These are phyloP conservation scores for Rhododendron griersonianum DNA, from an alignment of 148 eudicot species.

Conservation along the genomic window DNA sequence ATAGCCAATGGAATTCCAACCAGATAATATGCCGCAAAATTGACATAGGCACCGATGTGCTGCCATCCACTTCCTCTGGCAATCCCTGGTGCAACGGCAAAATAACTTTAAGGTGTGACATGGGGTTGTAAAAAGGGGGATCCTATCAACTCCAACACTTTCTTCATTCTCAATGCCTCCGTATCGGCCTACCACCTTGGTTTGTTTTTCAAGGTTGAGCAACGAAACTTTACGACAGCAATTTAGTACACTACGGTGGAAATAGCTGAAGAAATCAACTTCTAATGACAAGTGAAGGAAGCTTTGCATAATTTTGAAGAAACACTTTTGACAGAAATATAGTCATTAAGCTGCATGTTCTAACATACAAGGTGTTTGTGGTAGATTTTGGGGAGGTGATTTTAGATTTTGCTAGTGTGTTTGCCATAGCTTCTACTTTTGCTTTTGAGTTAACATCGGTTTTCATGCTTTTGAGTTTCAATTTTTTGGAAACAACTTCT, in stretches of 20 bases:
- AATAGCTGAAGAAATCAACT: background rate
- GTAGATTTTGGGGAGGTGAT: background rate
- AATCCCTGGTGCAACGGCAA: slow-evolving; percentile 22
- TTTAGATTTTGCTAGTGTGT: background rate
- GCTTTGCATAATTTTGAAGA: background rate
- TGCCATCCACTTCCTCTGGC: slow-evolving; percentile 50
- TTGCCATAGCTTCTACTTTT: background rate
- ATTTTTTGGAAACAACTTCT: too few relatives aligned
- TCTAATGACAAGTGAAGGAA: background rate
- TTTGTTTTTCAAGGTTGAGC: background rate
- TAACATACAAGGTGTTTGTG: too few relatives aligned
- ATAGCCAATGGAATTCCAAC: slow-evolving; percentile 32
- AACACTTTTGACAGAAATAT: background rate
- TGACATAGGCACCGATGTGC: slow-evolving; percentile 30
- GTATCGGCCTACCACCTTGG: background rate
- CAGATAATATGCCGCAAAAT: slow-evolving; percentile 38
- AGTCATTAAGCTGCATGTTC: too few relatives aligned
- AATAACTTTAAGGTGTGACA: background rate
- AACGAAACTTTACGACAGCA: background rate
- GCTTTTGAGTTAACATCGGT: too few relatives aligned
- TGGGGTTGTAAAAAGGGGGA: background rate
- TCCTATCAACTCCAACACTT: background rate
- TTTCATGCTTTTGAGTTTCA: too few relatives aligned
- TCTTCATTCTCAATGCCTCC: background rate
- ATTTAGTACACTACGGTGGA: background rate